Conservation (phyloP, 208 protist genomes). For the Jaenimonas drosophilae region DNA sequence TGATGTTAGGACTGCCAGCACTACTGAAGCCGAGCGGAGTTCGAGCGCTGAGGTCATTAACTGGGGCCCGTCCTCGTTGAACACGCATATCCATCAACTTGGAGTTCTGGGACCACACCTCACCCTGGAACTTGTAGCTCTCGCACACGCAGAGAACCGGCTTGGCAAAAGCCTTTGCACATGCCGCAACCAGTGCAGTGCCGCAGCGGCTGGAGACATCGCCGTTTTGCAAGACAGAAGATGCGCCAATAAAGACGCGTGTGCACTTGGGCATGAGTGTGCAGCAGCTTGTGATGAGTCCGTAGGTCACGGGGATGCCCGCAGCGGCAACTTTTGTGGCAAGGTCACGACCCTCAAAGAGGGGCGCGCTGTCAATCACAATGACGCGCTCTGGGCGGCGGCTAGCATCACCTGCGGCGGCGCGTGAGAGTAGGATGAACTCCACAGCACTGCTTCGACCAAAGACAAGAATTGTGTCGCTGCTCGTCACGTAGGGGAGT, state of each 20-base stretch:
- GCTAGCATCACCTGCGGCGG: slow-evolving; percentile 18
- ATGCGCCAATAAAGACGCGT: slow-evolving; percentile 92
- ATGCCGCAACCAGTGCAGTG: slow-evolving; percentile 89
- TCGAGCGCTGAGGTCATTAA: slow-evolving; percentile 1
- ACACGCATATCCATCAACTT: slow-evolving; percentile 44
- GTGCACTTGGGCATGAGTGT: slow-evolving; percentile 93
- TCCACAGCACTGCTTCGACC: slow-evolving; percentile 69
- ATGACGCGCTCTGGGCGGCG: slow-evolving; percentile 73
- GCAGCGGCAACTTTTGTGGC: slow-evolving; percentile 54
- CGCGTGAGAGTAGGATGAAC: slow-evolving; percentile 50
- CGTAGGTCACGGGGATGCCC: slow-evolving; percentile 90
- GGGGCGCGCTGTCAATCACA: slow-evolving; percentile 92
- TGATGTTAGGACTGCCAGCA: too few relatives aligned
- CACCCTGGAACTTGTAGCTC: slow-evolving; percentile 97
- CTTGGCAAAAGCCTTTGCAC: slow-evolving; percentile 89
- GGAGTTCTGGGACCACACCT: slow-evolving; percentile 95
- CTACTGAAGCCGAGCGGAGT: too few relatives aligned
- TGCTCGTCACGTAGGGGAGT: slow-evolving; percentile 43
- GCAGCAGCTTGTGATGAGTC: slow-evolving; percentile 88
- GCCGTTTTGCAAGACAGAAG: slow-evolving; percentile 92
- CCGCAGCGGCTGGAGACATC: slow-evolving; percentile 89
- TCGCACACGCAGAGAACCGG: slow-evolving; percentile 96
- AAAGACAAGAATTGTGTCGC: slow-evolving; percentile 73
- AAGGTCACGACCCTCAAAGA: slow-evolving; percentile 83
- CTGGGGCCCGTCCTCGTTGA: too few relatives aligned